These are phyloP conservation scores for Solanum virginianum DNA, from an alignment of 257 asterid genomes.

Conservation along the genomic window DNA sequence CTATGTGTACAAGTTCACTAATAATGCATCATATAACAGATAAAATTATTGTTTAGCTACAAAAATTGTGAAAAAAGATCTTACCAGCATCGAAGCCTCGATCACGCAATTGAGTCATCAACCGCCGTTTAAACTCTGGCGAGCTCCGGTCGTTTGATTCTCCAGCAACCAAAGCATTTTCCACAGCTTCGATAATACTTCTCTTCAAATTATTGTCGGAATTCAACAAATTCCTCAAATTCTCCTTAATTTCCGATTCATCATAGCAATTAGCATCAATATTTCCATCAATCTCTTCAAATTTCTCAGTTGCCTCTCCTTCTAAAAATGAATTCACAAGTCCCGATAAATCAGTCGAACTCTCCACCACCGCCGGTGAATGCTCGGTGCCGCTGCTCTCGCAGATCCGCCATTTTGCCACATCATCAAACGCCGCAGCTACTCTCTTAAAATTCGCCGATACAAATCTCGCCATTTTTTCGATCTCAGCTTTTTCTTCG, in stretches of 20 bases:
- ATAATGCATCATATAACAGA: no score
- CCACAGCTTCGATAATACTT: constrained; percentile 1
- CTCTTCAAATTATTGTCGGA: not conserved
- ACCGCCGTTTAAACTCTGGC: constrained; percentile 16
- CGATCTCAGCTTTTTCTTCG: not conserved
- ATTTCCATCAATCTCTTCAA: not conserved
- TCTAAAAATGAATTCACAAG: constrained; percentile 54
- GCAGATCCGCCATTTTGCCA: constrained; percentile 26
- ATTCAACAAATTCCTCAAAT: constrained; percentile 3
- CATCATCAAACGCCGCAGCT: constrained; percentile 62
- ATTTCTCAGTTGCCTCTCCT: not conserved
- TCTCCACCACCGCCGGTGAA: constrained; percentile 14
- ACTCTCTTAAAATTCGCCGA: constrained; percentile 42
- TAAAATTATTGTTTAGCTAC: not conserved
- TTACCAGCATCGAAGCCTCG: constrained; percentile 29
- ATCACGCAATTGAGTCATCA: constrained; percentile 22
- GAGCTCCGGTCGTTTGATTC: not conserved
- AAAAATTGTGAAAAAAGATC: not conserved
- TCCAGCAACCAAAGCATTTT: not conserved
- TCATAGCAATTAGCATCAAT: not conserved
- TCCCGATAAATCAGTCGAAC: constrained; percentile 33
- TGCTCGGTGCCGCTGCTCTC: constrained; percentile 89
- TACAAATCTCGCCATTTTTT: constrained; percentile 22
- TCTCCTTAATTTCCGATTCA: not conserved
- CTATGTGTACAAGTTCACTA: no score